These are phyloP conservation scores for Helotiales sp. DNA, from an alignment of 2,329 filamentous ascomycete genomes.

Conservation along the genomic window DNA sequence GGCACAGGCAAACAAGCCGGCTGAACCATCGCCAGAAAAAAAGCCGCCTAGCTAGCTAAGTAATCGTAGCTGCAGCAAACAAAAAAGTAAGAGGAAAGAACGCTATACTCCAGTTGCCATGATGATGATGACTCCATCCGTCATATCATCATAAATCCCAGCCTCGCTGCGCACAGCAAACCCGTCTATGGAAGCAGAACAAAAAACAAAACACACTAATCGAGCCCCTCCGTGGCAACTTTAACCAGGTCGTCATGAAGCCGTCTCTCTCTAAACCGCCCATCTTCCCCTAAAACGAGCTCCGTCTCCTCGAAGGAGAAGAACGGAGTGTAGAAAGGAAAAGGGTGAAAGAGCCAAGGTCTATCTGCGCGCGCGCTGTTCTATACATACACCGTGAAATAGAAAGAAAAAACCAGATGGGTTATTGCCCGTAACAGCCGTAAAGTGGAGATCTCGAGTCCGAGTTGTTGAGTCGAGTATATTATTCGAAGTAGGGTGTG, in stretches of 20 bases:
- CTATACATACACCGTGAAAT: conserved; percentile 32
- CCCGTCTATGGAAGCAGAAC: background rate
- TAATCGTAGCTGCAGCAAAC: background rate
- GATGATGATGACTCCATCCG: background rate
- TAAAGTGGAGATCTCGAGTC: conserved; percentile 21
- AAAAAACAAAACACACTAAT: background rate
- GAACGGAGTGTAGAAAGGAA: conserved; percentile 1
- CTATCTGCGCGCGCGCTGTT: conserved; percentile 36
- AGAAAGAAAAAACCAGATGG: background rate
- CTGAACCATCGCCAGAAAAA: background rate
- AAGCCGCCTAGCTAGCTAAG: background rate
- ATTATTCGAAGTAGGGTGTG: conserved; percentile 17
- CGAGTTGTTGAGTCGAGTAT: conserved; percentile 4
- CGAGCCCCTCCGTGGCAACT: conserved; percentile 5
- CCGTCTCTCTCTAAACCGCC: background rate
- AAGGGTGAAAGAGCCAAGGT: conserved; percentile 24
- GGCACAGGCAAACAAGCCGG: no score
- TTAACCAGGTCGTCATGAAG: conserved; percentile 4
- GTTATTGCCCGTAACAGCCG: conserved; percentile 4
- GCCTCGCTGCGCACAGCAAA: conserved; percentile 12
- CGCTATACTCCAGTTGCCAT: background rate
- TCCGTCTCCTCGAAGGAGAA: background rate
- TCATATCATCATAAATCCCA: conserved; percentile 8
- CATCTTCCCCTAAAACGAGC: background rate
- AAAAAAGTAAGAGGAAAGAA: background rate